Evolutionary conservation across 108 stramenopile genomes (phyloP), one percentile per base, ranked within the genome.

Genomic region (Cyclotella cryptica): DNA sequence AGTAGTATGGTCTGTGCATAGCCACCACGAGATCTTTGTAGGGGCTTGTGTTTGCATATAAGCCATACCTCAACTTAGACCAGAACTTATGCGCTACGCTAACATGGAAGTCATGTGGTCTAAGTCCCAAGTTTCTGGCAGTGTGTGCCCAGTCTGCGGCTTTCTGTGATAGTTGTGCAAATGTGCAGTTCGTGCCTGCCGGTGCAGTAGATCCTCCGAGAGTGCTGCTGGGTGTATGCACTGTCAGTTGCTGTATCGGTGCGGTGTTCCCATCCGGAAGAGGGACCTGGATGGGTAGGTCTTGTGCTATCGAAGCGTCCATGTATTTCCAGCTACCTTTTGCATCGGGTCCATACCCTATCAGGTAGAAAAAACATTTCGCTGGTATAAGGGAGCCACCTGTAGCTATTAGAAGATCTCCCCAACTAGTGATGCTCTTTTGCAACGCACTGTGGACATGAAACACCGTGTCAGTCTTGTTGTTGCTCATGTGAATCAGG

Each of bases 131-230:
- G 11, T 29, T 42, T 21, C 28, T 28, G 0, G 27, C 59, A 58
- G 12, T 19, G 29, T 60, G 43, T 12, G 43, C 57, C 59, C 59
- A 49, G 18, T 49, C 47, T 3, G 3, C 3, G n/a, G 47, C 47
- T n/a, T 49, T 49, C 52, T 35, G 18, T 21, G 30, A n/a, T 29
- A n/a, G 18, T 21, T 35, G 35, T 35, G 17, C 40, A 41, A 39
- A 17, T 21, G 35, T n/a, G n/a, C n/a, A n/a, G n/a, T n/a, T n/a
- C n/a, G n/a, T 29, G 49, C 0, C 52, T 28, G 47, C 47, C 13
- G 68, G 68, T 19, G 49, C 47, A 11, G 68, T 52, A 24, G 18
- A 45, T 40, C 27, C 47, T n/a, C 68, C 68, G 24, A 69, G 68
- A 45, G 47, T 24, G 28, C 53, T n/a, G 1, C n/a, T 17, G 15